These are phyloP conservation scores for Porphyrellus cyaneotinctus DNA, from an alignment of 768 basidiomycete genomes.

Conservation along the genomic window DNA sequence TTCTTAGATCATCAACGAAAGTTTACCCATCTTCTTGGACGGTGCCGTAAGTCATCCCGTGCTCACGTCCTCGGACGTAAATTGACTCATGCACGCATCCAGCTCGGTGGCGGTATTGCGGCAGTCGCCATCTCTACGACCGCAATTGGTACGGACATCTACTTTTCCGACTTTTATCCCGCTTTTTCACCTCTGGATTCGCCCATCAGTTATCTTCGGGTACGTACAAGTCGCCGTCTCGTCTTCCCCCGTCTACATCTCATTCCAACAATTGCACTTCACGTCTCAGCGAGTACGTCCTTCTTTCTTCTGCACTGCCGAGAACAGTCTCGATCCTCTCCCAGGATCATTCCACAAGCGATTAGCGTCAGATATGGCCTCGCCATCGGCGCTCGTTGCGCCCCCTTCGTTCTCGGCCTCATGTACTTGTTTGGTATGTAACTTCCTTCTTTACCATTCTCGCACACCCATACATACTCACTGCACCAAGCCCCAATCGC, in stretches of 20 bases:
- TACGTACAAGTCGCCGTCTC: conserved; percentile 31
- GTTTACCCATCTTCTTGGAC: conserved; percentile 79
- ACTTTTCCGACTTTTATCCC: background rate
- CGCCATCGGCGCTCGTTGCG: conserved; percentile 71
- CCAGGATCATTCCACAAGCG: conserved; percentile 67
- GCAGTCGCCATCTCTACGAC: conserved; percentile 77
- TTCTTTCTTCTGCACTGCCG: background rate
- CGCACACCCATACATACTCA: too few relatives aligned
- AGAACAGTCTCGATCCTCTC: background rate
- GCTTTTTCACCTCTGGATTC: background rate
- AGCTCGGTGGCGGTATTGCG: conserved; percentile 67
- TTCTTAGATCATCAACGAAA: conserved; percentile 73
- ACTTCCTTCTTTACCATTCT: background rate
- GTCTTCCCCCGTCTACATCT: background rate
- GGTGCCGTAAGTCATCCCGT: conserved; percentile 51
- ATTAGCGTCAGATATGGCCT: conserved; percentile 78
- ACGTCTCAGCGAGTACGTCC: conserved; percentile 36
- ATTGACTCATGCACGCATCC: conserved; percentile 21
- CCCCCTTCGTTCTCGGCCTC: conserved; percentile 65
- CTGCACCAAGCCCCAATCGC: conserved; percentile 66
- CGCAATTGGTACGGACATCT: conserved; percentile 38
- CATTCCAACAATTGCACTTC: background rate
- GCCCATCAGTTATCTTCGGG: conserved; percentile 74
- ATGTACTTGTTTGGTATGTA: conserved; percentile 58
- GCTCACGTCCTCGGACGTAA: conserved; percentile 53